A percentile compares a stretch with the other conserved stretches of the same genome.
phyloP scores from a whole-genome alignment of 2,329 filamentous ascomycete species.

The Xylariales sp. region DNA sequence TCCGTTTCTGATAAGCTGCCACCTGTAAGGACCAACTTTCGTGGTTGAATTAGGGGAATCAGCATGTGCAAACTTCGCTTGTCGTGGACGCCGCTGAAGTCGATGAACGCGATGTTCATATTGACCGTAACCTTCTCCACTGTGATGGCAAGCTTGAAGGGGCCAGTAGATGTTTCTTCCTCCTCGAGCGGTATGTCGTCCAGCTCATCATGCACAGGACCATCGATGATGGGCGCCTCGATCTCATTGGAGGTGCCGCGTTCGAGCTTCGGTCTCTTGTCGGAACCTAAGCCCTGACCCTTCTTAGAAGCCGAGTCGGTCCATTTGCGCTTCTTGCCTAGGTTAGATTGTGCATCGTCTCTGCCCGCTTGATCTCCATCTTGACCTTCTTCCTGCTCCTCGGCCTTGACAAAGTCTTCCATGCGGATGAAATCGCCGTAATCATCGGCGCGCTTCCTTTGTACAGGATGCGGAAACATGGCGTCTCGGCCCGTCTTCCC shows the following conservation, averaged over 20 bases:
- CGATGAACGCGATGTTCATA: slow-evolving; percentile 78
- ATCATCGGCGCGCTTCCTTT: slow-evolving; percentile 76
- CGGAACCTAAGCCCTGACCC: slow-evolving; percentile 39
- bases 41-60: slow-evolving; percentile 86
- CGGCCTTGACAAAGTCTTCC: slow-evolving; percentile 88
- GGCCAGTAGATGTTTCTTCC: slow-evolving; percentile 51
- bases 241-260: slow-evolving; percentile 41
- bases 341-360: slow-evolving; percentile 51
- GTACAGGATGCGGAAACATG: slow-evolving; percentile 82
- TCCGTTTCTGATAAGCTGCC: slow-evolving; percentile 76
- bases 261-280: slow-evolving; percentile 55
- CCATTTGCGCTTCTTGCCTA: slow-evolving; percentile 95
- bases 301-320: slow-evolving; percentile 57
- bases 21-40: slow-evolving; percentile 89
- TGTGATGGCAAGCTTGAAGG: slow-evolving; percentile 68
- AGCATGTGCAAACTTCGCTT: slow-evolving; percentile 91
- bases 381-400: slow-evolving; percentile 75
- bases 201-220: slow-evolving; percentile 48
- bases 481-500: slow-evolving; percentile 89
- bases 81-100: slow-evolving; percentile 90
- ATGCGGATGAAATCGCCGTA: slow-evolving; percentile 92
- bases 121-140: slow-evolving; percentile 62
- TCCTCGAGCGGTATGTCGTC: slow-evolving; percentile 55
- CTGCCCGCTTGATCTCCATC: slow-evolving; percentile 50
- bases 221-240: slow-evolving; percentile 33